A percentile compares a stretch with the other conserved stretches of the same genome.
phyloP scores from a whole-genome alignment of 768 basidiomycete genomes.

The Cytidiella melzeri region DNA sequence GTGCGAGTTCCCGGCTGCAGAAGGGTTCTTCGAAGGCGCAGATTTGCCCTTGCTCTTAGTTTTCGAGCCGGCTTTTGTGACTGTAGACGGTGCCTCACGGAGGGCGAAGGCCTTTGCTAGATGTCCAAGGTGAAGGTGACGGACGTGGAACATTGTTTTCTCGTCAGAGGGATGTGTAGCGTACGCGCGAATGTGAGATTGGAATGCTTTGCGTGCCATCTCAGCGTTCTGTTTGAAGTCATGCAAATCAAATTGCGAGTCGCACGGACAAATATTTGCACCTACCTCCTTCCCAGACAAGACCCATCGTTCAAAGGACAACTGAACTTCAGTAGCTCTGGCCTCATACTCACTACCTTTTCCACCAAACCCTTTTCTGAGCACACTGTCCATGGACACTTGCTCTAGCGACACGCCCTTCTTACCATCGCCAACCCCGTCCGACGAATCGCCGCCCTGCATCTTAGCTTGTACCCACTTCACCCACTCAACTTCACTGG shows the following conservation, averaged over 20 bases:
- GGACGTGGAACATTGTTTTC: slow-evolving; percentile 95
- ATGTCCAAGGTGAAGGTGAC: slow-evolving; percentile 91
- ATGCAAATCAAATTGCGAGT: too few relatives aligned
- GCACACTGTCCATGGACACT: slow-evolving; percentile 61
- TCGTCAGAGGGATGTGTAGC: slow-evolving; percentile 94
- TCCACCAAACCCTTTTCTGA: slow-evolving; percentile 83
- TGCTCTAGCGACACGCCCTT: slow-evolving; percentile 47
- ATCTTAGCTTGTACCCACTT: slow-evolving; percentile 85
- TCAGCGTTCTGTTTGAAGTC: slow-evolving; percentile 53
- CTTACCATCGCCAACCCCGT: slow-evolving; percentile 19
- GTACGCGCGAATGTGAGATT: slow-evolving; percentile 93
- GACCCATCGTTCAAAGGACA: slow-evolving; percentile 94
- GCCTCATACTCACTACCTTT: slow-evolving; percentile 74
- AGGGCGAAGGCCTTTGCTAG: slow-evolving; percentile 88
- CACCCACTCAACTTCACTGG: slow-evolving; percentile 86
- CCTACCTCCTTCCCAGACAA: slow-evolving; percentile 63
- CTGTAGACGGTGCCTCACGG: slow-evolving; percentile 67
- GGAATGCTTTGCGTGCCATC: slow-evolving; percentile 78
- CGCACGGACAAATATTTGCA: slow-evolving; percentile 2
- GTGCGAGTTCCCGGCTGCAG: slow-evolving; percentile 5
- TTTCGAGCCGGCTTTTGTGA: slow-evolving; percentile 17
- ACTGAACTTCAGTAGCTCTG: slow-evolving; percentile 92
- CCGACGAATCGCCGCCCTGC: slow-evolving; percentile 39
- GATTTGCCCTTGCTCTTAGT: slow-evolving; percentile 7
- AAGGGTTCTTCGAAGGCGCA: neutral